Evolutionary conservation across 371 early-diverging fungal genomes (phyloP).

Genomic region (Apophysomyces sp.): DNA sequence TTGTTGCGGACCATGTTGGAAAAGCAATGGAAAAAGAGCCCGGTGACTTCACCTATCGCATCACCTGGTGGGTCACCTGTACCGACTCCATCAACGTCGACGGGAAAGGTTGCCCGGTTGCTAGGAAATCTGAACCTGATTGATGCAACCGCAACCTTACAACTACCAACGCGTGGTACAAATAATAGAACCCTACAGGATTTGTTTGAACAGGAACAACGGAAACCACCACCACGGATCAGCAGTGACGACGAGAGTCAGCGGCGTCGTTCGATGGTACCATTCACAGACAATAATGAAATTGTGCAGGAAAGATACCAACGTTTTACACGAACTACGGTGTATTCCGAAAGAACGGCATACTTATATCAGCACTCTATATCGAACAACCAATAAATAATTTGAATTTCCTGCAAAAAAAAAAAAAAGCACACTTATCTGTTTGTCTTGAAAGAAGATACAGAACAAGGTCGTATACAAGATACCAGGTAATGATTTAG

Average conservation of each 20-base stretch:
- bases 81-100: conserved; percentile 15
- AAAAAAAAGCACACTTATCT: no score
- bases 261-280: not conserved
- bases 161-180: conserved; percentile 6
- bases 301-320: no score
- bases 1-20: conserved; percentile 34
- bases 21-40: conserved; percentile 12
- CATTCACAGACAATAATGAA: no score
- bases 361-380: no score
- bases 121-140: conserved; percentile 16
- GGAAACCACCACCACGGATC: not conserved
- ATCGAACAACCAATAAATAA: no score
- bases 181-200: not conserved
- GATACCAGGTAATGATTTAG: no score
- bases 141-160: conserved; percentile 21
- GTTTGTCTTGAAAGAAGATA: no score
- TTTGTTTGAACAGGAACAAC: not conserved
- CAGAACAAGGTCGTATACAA: no score
- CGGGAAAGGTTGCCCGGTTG: not conserved
- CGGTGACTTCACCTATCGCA: conserved; percentile 5
- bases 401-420: no score
- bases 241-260: not conserved
- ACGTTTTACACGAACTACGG: no score
- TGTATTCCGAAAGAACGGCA: no score
- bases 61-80: conserved; percentile 19